These are phyloP conservation scores for Tetrahymena thermophila DNA, from an alignment of 73 alveolate species.

Conservation along the genomic window DNA sequence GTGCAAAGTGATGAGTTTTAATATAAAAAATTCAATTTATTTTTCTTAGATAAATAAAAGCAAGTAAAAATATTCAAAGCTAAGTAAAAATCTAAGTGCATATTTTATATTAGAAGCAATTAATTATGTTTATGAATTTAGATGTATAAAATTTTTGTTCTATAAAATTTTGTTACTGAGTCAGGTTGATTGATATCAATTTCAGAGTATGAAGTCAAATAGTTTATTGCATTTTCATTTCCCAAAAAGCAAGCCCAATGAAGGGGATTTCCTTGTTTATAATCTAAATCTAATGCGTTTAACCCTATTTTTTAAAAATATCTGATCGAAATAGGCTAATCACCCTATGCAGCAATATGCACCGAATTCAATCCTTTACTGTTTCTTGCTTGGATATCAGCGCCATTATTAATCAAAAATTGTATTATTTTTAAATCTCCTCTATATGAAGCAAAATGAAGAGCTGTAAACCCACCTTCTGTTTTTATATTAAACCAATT, in stretches of 20 bases:
- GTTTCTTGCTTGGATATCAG: slow-evolving; percentile 58
- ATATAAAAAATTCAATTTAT: no score
- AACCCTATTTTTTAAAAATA: slow-evolving; percentile 44
- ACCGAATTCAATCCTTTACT: slow-evolving; percentile 75
- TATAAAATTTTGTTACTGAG: slow-evolving; percentile 26
- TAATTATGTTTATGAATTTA: slow-evolving; percentile 15
- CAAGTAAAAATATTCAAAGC: not conserved
- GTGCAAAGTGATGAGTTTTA: not conserved
- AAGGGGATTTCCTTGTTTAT: slow-evolving; percentile 27
- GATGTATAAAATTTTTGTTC: not conserved
- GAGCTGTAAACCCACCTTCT: slow-evolving; percentile 77
- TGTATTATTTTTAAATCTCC: slow-evolving; percentile 77
- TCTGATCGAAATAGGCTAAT: slow-evolving; percentile 64
- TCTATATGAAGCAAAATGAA: slow-evolving; percentile 82
- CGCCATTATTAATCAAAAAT: slow-evolving; percentile 65
- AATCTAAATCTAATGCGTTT: not conserved
- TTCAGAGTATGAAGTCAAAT: slow-evolving; percentile 65
- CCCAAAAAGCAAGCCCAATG: slow-evolving; percentile 87
- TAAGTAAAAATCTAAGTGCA: not conserved
- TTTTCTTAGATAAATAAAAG: not conserved
- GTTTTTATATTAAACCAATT: not conserved
- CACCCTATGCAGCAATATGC: slow-evolving; percentile 94
- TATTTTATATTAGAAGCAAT: not conserved
- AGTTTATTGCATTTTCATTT: slow-evolving; percentile 76
- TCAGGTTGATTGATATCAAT: slow-evolving; percentile 22